Evolutionary conservation across 2,329 filamentous ascomycete genomes (phyloP), one percentile per base, ranked within the genome.

Genomic region (Botryosphaeria dothidea): DNA sequence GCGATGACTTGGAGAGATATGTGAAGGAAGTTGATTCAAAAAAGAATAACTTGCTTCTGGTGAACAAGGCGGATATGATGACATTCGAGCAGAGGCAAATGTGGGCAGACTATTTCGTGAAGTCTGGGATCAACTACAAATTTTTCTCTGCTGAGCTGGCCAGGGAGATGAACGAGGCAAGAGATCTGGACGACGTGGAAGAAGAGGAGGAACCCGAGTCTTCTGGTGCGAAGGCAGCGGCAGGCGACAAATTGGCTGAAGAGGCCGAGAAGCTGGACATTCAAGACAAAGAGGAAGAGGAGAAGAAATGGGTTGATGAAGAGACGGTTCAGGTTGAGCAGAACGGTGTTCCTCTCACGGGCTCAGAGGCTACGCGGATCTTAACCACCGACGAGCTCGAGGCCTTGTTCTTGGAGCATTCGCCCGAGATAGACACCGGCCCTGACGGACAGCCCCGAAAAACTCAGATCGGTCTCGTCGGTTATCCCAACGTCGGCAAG

Each of bases 51-150:
- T 75, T 99, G 73, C 78, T 99, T 64, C 83, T 99, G 64, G 94
- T 99, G 74, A 99, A 99, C 84, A 99, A 99, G 84, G 93, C 95
- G 51, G 95, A 99, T 80, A 97, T 99, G 95, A 93, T 99, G 92
- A 96, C 93, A 1, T 78, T 88, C 54, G 87, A 88, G 72, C 96
- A 99, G 80, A 85, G 95, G 69, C 85, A 85, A 69, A 83, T 85
- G 0, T 99, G 95, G 95, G 93, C 93, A 3, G 86, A 90, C 70
- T 92, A 97, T 74, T 92, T 99, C 70, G 89, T 89, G 70, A 83
- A 88, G 70, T 87, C 90, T 27, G 88, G 89, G 29, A 96, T 99
- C 73, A 88, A 91, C 62, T 99, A 95, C 83, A 91, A 90, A 72
- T 99, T 98, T 82, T 99, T 99, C 83, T 99, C 96, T 1, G 95